Evolutionary conservation across 345 rosid genomes (phyloP), one percentile per base, ranked within the genome.

Genomic region (Passiflora organensis): DNA sequence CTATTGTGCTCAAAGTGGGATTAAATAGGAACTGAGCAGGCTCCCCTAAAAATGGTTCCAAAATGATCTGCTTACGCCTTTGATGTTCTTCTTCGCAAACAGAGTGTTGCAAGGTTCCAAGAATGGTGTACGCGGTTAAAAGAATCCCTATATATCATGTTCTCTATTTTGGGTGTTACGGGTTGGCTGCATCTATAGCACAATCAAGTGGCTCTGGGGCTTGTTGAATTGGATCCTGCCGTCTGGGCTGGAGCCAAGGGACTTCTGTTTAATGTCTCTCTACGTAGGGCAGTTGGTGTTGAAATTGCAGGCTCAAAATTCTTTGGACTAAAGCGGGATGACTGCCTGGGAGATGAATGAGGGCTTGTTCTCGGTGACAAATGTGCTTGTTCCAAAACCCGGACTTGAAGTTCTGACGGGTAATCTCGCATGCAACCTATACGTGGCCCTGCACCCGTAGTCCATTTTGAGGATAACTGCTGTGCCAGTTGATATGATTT

Each of bases 361-460:
- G 37, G 17, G 42, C 49, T 69, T 60, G 63, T 54, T 60, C 85
- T 73, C 50, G 99, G 99, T 32, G 95, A 83, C 82, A 89, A 66
- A 20, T 81, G 60, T 34, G 83, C 84, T 25, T 74, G 76, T 75
- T 93, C 96, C 44, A 93, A 68, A 57, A 84, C 87, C 61, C 65
- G 62, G 44, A 74, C 69, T 24, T 80, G 94, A 55, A 93, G 91
- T 71, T 93, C 95, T 5, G 82, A 50, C 10, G 96, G 99, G 56
- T 89, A 93, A 51, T 93, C 99, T 69, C 91, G 84, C 94, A 93
- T 84, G 74, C 96, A 86, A 32, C 99, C 86, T 36, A 93, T 93
- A 42, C 99, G 68, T 1, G 99, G 94, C 4, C 99, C 99, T 1
- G 87, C 99, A 9, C 99, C 96, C 0, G 96, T 89, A 0, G 83